Conservation (phyloP, 2,329 filamentous ascomycete species). For the Myriosclerotinia curreyana region DNA sequence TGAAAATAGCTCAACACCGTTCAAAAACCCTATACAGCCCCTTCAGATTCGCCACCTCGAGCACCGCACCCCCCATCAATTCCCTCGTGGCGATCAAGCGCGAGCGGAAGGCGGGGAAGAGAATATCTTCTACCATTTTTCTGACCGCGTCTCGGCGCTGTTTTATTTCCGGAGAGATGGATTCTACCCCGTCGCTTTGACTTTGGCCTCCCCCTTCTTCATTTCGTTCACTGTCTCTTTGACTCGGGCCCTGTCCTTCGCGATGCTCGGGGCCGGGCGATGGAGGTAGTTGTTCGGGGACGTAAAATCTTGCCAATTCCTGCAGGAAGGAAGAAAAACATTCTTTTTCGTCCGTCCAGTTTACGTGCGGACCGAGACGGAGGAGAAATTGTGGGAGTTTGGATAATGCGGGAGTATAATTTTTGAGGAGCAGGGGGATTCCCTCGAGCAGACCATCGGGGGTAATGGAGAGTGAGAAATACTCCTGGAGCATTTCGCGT, state of each 20-base stretch:
- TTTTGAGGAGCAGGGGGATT: slow-evolving; percentile 82
- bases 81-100: slow-evolving; percentile 77
- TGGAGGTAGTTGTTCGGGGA: slow-evolving; percentile 76
- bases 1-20: slow-evolving; percentile 59
- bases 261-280: slow-evolving; percentile 41
- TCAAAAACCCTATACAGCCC: slow-evolving; percentile 94
- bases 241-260: slow-evolving; percentile 38
- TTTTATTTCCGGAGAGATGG: slow-evolving; percentile 47
- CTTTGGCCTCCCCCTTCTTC: neutral
- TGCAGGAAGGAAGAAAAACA: slow-evolving; percentile 85
- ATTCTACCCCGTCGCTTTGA: slow-evolving; percentile 32
- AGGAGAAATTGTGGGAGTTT: slow-evolving; percentile 90
- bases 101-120: slow-evolving; percentile 86
- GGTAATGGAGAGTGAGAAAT: slow-evolving; percentile 84
- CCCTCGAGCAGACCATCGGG: slow-evolving; percentile 71
- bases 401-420: slow-evolving; percentile 78
- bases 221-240: neutral
- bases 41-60: slow-evolving; percentile 90
- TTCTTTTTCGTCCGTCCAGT: slow-evolving; percentile 79
- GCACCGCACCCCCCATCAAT: slow-evolving; percentile 68
- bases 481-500: slow-evolving; percentile 85
- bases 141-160: slow-evolving; percentile 65
- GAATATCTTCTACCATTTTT: slow-evolving; percentile 73
- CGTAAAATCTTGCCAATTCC: slow-evolving; percentile 87
- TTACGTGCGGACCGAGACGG: slow-evolving; percentile 79